phyloP scores from a whole-genome alignment of 1,284 basidiomycete species.

The Bjerkandera adusta region DNA sequence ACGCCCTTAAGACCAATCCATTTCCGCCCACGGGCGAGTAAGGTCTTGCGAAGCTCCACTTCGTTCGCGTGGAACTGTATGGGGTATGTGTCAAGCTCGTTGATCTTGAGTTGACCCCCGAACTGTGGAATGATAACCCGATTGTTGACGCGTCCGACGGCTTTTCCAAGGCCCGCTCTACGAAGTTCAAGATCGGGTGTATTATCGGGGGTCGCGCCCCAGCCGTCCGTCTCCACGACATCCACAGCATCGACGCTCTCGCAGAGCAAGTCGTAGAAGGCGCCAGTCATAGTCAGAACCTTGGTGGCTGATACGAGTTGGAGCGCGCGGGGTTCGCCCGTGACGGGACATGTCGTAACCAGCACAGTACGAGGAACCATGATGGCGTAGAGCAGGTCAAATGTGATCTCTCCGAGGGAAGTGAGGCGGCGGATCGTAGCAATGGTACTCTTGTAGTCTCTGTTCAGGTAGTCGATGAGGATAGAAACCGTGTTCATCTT shows the following conservation, averaged over 20 bases:
- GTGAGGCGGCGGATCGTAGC: conserved; percentile 43
- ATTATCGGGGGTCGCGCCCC: conserved; percentile 7
- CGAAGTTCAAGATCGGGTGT: conserved; percentile 13
- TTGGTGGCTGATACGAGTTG: conserved; percentile 36
- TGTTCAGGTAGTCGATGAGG: conserved; percentile 44
- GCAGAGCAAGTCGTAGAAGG: conserved; percentile 38
- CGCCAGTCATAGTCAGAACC: conserved; percentile 26
- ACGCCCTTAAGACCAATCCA: conserved; percentile 49
- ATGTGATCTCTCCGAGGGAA: conserved; percentile 53
- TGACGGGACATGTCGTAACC: conserved; percentile 46
- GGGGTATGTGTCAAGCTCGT: conserved; percentile 47
- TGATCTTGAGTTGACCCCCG: conserved; percentile 48
- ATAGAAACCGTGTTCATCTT: conserved; percentile 40
- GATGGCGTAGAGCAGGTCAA: conserved; percentile 50
- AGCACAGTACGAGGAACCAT: conserved; percentile 48
- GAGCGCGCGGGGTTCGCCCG: conserved; percentile 47
- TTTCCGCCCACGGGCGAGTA: conserved; percentile 48
- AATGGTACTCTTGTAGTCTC: conserved; percentile 47
- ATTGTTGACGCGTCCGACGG: conserved; percentile 39
- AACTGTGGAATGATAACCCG: conserved; percentile 38
- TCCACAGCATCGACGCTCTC: conserved; percentile 51
- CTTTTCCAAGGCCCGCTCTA: conserved; percentile 13
- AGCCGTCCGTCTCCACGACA: neutral
- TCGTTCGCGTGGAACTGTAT: conserved; percentile 44
- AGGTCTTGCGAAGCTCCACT: conserved; percentile 32